Base-by-base conservation (phyloP, 345 rosid genomes). In the Citropsis articulata region DNA sequence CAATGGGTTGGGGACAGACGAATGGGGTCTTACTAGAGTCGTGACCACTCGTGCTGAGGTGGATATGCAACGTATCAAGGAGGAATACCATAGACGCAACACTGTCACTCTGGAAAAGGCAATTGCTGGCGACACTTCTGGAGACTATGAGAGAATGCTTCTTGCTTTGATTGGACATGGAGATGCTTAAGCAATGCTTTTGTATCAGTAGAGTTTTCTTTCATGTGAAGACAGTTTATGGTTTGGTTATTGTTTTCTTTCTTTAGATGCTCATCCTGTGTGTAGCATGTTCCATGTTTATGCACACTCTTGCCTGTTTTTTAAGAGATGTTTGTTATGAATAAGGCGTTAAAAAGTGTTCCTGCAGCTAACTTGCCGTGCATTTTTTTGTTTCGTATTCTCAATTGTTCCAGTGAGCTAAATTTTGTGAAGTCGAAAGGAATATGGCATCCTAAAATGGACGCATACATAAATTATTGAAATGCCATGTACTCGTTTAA, bases 1-100 rank as follows among this genome's bases (percentile, higher is more conserved):
- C 87, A 91, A 90, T 80, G 90, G 81, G 85, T 4, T 84, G 68
- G 98, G 98, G 72, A 93, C 98, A 12, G 98, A 95, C 35, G 98
- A 95, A 81, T 83, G 90, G 94, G 95, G 88, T 57, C 91, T 95
- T 30, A 90, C 95, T 25, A 81, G 98, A 73, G 97, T 89, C 4
- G 87, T 92, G 68, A 82, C 94, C 25, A 92, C 97, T 10, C 86
- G 98, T 77, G 95, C 95, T 22, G 97, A 95, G 81, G 88, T 91
- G 35, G 95, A 95, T 85, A 87, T 95, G 98, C 87, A 84, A 78
- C 85, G 85, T 9, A 95, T 93, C 71, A 92, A 95, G 84, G 98
- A 92, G 82, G 92, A 89, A 76, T 95, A 90, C 79, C 90, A 85
- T 40, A 89, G 90, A 69, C 85, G 98, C 62, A 95, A 92, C 86